Evolutionary conservation across 1,284 basidiomycete genomes (phyloP).

Genomic region (Austroboletus niveus): DNA sequence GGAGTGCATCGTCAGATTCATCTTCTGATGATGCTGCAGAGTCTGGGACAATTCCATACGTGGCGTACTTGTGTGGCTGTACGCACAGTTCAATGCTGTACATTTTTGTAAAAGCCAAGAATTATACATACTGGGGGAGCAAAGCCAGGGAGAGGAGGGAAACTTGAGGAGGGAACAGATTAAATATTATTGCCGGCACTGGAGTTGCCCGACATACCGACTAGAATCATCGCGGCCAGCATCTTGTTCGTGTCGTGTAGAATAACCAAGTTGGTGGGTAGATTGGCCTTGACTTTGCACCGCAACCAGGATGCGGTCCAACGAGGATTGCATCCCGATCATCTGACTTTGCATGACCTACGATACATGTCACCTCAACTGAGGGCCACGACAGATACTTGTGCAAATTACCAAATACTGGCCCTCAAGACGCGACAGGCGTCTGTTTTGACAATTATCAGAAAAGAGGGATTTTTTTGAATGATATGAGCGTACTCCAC

Average conservation of each 20-base stretch:
- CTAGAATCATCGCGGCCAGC: conserved; percentile 35
- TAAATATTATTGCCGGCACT: not conserved
- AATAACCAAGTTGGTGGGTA: conserved; percentile 35
- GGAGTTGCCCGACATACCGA: conserved; percentile 31
- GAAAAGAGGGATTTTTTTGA: conserved; percentile 3
- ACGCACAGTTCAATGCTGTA: conserved; percentile 2
- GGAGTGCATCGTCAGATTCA: conserved; percentile 83
- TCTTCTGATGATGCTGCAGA: conserved; percentile 83
- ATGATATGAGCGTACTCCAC: conserved; percentile 53
- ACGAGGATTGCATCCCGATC: conserved; percentile 85
- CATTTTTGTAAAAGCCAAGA: not conserved
- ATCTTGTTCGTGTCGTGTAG: conserved; percentile 15
- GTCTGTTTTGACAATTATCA: conserved; percentile 44
- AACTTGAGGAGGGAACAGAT: conserved; percentile 34
- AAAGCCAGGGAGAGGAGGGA: conserved; percentile 86
- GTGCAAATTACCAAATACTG: conserved; percentile 64
- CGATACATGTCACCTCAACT: conserved; percentile 28
- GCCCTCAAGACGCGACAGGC: conserved; percentile 77
- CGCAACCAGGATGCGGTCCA: conserved; percentile 74
- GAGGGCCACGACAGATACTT: conserved; percentile 40
- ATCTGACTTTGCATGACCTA: conserved; percentile 86
- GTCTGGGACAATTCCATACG: conserved; percentile 84
- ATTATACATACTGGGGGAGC: conserved; percentile 70
- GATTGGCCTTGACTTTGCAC: conserved; percentile 53
- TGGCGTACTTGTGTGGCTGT: conserved; percentile 85